Conservation (phyloP, 2,329 filamentous ascomycete species). For the Tolypocladium ovalisporum region DNA sequence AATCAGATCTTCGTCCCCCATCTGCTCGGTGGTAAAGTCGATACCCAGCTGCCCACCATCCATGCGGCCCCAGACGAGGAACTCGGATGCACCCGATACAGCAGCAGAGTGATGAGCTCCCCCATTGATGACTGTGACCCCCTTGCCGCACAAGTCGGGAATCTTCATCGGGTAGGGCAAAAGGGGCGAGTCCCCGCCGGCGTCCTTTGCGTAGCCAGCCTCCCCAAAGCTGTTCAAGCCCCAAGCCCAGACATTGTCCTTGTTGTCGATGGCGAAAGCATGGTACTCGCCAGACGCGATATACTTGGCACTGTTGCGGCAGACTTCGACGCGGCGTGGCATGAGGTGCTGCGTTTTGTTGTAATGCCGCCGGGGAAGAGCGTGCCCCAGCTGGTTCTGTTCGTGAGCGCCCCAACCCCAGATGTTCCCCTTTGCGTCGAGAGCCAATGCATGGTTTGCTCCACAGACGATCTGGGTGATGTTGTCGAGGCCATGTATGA, state of each 20-base stretch:
- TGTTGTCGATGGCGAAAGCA: slow-evolving; percentile 59
- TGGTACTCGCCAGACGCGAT: slow-evolving; percentile 61
- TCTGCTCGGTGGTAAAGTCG: slow-evolving; percentile 32
- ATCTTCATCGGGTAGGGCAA: slow-evolving; percentile 53
- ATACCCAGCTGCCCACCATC: slow-evolving; percentile 40
- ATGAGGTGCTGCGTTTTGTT: slow-evolving; percentile 26
- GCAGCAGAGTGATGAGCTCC: slow-evolving; percentile 59
- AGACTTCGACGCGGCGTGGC: slow-evolving; percentile 28
- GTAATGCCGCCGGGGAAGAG: slow-evolving; percentile 32
- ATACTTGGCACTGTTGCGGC: slow-evolving; percentile 55
- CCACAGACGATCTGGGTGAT: slow-evolving; percentile 49
- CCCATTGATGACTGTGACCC: slow-evolving; percentile 53
- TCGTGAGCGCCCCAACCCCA: slow-evolving; percentile 23
- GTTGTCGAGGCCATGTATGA: slow-evolving; percentile 44
- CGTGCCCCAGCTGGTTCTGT: slow-evolving; percentile 41
- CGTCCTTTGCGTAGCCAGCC: slow-evolving; percentile 41
- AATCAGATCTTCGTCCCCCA: slow-evolving; percentile 34
- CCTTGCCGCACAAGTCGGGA: slow-evolving; percentile 43
- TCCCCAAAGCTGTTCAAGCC: slow-evolving; percentile 74
- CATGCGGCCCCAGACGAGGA: slow-evolving; percentile 43
- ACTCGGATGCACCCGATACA: slow-evolving; percentile 34
- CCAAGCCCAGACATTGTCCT: slow-evolving; percentile 62
- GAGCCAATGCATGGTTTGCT: slow-evolving; percentile 53
- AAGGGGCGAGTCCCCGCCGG: slow-evolving; percentile 36
- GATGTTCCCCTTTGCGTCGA: slow-evolving; percentile 36